phyloP scores from a whole-genome alignment of 1,139 yeast genomes.

The Saccharomyces pastorianus region DNA sequence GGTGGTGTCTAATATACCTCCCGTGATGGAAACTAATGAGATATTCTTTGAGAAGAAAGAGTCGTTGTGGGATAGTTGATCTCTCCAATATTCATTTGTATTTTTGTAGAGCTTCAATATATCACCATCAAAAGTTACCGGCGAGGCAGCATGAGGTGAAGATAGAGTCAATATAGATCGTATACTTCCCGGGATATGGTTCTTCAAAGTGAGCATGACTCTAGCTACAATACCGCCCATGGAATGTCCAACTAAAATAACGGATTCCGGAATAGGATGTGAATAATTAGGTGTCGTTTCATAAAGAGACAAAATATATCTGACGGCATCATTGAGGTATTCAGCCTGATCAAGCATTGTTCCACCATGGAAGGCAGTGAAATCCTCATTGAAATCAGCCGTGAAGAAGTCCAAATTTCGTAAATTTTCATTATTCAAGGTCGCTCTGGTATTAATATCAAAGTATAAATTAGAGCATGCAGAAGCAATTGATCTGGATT shows the following conservation, averaged over 20 bases:
- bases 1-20: constrained; percentile 75
- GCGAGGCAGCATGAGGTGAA: constrained; percentile 89
- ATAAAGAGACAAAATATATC: constrained; percentile 66
- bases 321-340: constrained; percentile 79
- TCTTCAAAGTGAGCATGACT: constrained; percentile 69
- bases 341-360: constrained; percentile 92
- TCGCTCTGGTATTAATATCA: constrained; percentile 27
- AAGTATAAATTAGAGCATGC: constrained; percentile 49
- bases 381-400: constrained; percentile 92
- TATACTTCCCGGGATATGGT: constrained; percentile 61
- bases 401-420: constrained; percentile 67
- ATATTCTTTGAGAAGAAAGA: constrained; percentile 35
- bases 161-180: constrained; percentile 83
- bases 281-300: constrained; percentile 22
- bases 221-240: constrained; percentile 96
- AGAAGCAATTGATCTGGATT: constrained; percentile 87
- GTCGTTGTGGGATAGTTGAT: constrained; percentile 38
- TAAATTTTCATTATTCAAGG: constrained; percentile 31
- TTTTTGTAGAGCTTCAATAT: constrained; percentile 64
- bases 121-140: constrained; percentile 93
- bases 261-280: constrained; percentile 49
- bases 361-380: constrained; percentile 93
- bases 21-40: constrained; percentile 71
- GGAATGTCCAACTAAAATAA: constrained; percentile 81
- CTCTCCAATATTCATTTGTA: constrained; percentile 75